A percentile compares a stretch with the other conserved stretches of the same genome.
Evolutionary conservation across 176 grass and related monocot genomes (phyloP).

Genomic region (Oryza officinalis): DNA sequence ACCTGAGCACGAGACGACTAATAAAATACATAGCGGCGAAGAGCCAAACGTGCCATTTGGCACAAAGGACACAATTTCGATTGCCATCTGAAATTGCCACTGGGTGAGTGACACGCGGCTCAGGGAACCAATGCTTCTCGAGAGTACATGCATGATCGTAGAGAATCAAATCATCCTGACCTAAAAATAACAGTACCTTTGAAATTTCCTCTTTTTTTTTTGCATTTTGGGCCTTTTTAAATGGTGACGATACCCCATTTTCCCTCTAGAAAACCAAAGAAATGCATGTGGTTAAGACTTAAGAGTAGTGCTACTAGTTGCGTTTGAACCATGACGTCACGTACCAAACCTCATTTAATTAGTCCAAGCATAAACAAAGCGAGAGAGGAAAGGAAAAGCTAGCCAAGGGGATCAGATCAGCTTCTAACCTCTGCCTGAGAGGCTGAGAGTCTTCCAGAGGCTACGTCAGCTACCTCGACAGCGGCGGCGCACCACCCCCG

Average conservation of each 20-base stretch:
- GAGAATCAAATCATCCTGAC: not conserved
- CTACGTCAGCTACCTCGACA: slow-evolving; percentile 24
- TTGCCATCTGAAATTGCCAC: not conserved
- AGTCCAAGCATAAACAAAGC: not conserved
- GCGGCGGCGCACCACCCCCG: not conserved
- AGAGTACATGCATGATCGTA: not conserved
- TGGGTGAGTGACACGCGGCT: not conserved
- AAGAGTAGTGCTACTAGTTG: not conserved
- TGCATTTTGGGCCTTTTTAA: not conserved
- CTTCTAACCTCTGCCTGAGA: slow-evolving; percentile 39
- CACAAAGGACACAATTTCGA: not conserved
- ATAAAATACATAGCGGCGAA: not conserved
- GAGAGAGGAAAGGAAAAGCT: not conserved
- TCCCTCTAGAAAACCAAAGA: slow-evolving; percentile 10
- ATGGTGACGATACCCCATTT: not conserved
- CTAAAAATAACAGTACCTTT: not conserved
- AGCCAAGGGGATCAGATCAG: not conserved
- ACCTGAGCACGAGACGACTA: not conserved
- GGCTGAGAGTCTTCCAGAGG: slow-evolving; percentile 34
- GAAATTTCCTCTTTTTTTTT: not conserved
- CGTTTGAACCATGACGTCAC: slow-evolving; percentile 3
- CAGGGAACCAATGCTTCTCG: not conserved
- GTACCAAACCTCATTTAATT: not conserved
- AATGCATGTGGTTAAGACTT: not conserved
- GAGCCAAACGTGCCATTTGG: not conserved